Base-by-base conservation (phyloP, 108 stramenopile genomes). In the Pelagomonas calceolata region DNA sequence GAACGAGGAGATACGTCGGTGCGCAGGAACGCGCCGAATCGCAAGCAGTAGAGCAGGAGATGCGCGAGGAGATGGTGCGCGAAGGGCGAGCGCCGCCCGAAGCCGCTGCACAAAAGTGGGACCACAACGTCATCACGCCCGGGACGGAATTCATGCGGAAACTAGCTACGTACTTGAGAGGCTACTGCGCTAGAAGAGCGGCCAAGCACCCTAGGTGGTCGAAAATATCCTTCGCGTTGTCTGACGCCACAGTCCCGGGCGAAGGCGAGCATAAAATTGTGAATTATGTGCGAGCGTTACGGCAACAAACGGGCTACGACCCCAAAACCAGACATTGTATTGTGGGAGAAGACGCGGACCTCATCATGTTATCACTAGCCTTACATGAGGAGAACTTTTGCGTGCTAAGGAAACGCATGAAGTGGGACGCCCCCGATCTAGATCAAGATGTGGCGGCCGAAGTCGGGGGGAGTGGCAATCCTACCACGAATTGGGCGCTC, bases 231-330 rank as follows among this genome's bases (percentile, higher is more conserved):
- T 87, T 99, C 30, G 86, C 98, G 30, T 96, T 95, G 75, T 91
- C 91, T 37, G 98, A 96, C 75, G 94, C 95, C 4, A 89, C 92
- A 37, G 79, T 98, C 21, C 97, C 98, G 0, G 97, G 98, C 30
- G 97, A 98, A 80, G 98, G 98, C 30, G 97, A 98, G 78, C 98
- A 99, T 83, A 98, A 99, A 81, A 94, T 98, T 68, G 95, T 98
- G 94, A 69, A 88, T 12, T 94, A 92, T 70, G 78, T 98, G 60
- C 87, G 98, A 36, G 39, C 39, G 36, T 92, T 97, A 79, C 84
- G 98, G n/a, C 84, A 82, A 32, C 91, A 93, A 79, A 85, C 89
- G 43, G 94, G 94, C 4, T 97, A 97, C 83, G 84, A 95, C 84
- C 95, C 95, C 39, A 95, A 98, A 80, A 77, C 88, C 31, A 89